Evolutionary conservation across 192 early-diverging fungal species (phyloP).

Genomic region (Linnemannia hyalina): DNA sequence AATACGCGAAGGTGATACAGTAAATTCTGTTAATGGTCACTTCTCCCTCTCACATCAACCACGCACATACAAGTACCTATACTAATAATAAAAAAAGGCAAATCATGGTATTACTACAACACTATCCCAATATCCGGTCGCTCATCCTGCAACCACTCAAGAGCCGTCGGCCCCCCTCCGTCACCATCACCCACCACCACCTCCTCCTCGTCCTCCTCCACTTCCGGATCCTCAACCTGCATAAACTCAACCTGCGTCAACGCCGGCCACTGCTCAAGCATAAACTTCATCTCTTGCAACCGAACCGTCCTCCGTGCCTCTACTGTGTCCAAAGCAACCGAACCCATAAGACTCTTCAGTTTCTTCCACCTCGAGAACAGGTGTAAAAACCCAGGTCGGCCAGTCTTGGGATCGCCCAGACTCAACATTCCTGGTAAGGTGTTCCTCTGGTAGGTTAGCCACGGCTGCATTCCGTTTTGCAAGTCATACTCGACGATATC

Average conservation of each 20-base stretch:
- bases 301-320: background rate
- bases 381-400: background rate
- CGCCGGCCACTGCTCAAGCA: background rate
- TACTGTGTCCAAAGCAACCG: background rate
- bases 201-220: background rate
- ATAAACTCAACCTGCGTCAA: background rate
- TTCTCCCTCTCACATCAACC: too few species aligned
- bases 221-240: background rate
- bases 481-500: background rate
- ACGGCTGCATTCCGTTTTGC: background rate
- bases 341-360: background rate
- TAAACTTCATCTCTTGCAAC: background rate
- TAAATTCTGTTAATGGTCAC: too few species aligned
- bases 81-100: too few species aligned
- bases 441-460: background rate
- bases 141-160: background rate
- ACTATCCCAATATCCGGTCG: background rate
- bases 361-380: background rate
- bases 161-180: background rate
- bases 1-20: too few species aligned
- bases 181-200: background rate
- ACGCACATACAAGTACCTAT: too few species aligned
- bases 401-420: background rate
- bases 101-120: background rate
- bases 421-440: background rate